Evolutionary conservation across 2,329 filamentous ascomycete species (phyloP).

Genomic region (Nigrograna mackinnonii): DNA sequence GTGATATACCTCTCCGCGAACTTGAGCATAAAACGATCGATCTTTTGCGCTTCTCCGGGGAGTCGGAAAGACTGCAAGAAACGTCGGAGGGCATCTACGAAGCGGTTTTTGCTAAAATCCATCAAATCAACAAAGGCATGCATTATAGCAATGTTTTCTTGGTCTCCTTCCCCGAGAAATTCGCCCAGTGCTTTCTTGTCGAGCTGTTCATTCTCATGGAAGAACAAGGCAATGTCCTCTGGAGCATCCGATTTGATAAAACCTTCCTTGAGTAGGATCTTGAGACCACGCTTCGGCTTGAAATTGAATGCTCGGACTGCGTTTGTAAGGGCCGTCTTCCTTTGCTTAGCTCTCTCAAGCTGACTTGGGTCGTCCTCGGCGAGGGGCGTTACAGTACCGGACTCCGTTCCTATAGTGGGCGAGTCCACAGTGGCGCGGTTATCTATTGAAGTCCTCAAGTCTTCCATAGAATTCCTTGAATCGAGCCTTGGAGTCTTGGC

Average conservation of each 20-base stretch:
- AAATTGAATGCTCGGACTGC: constrained; percentile 94
- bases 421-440: constrained; percentile 63
- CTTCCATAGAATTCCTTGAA: constrained; percentile 58
- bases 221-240: constrained; percentile 81
- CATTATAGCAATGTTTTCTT: constrained; percentile 95
- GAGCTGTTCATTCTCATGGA: constrained; percentile 78
- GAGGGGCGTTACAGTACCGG: constrained; percentile 44
- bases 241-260: constrained; percentile 83
- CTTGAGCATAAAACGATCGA: constrained; percentile 99
- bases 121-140: constrained; percentile 95
- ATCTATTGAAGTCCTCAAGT: constrained; percentile 76
- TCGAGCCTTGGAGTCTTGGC: constrained; percentile 48
- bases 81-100: constrained; percentile 87
- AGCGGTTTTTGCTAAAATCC: constrained; percentile 89
- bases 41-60: constrained; percentile 96
- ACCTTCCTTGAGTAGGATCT: constrained; percentile 77
- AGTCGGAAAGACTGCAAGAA: constrained; percentile 95
- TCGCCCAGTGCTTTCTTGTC: constrained; percentile 94
- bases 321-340: constrained; percentile 89
- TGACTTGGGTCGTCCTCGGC: constrained; percentile 88
- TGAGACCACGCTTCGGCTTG: constrained; percentile 94
- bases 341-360: constrained; percentile 91
- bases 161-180: constrained; percentile 90
- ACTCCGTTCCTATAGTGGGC: constrained; percentile 60
- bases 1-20: constrained; percentile 95